Evolutionary conservation across 768 basidiomycete species (phyloP), one percentile per base, ranked within the genome.

Genomic region (Mycena belliarum): DNA sequence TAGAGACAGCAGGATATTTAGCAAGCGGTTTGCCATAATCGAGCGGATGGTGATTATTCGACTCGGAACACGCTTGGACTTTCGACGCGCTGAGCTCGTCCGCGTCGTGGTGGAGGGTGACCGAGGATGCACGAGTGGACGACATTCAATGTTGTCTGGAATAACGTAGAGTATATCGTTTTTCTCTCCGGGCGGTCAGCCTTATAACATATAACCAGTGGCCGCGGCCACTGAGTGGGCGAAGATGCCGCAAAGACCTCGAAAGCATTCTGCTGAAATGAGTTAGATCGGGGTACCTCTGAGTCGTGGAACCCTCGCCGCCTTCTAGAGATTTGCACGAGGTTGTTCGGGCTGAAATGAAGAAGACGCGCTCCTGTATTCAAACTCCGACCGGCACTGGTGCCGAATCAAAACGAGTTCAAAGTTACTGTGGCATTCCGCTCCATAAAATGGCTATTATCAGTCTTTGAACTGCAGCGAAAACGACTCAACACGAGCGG

Each of bases 31-130:
- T 59, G 41, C 29, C 43, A 29, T 33, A 33, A 43, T 32, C 14
- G 41, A 50, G 11, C 8, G 43, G 24, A 1, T 50, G 20, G 15
- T n/a, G 16, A 28, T 6, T 35, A 16, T n/a, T 28, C 20, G 11
- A 38, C 37, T 38, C 37, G 37, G 24, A 18, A 21, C 20, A 29
- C 25, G 24, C 29, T 49, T 59, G 8, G 20, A 41, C 15, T n/a
- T n/a, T n/a, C n/a, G n/a, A n/a, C n/a, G n/a, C n/a, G n/a, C 6
- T n/a, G 15, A 41, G 42, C 40, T 29, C 44, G 25, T 52, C 57
- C 4, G n/a, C 18, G 23, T 59, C 51, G 6, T 35, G 42, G 7
- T 57, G 42, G 18, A 57, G 57, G 44, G 47, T 49, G n/a, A 53
- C 2, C 3, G 57, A 52, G 11, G 57, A 59, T n/a, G n/a, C n/a